Conservation (phyloP, 345 rosid species). For the Draba incana region DNA sequence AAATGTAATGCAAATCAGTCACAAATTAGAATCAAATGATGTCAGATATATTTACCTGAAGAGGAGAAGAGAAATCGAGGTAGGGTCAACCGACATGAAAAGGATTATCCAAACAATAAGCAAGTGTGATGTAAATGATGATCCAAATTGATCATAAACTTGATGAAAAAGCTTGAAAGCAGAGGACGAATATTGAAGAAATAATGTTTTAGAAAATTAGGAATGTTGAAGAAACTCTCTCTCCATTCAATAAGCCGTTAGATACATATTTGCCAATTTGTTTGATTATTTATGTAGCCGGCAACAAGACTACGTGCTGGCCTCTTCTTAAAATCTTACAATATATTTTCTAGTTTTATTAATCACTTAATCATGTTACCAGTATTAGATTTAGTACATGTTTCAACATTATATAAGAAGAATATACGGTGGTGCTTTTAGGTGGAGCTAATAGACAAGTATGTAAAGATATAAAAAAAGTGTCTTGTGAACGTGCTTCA, state of each 20-base stretch:
- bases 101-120: background rate
- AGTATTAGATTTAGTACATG: conserved; percentile 34
- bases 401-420: conserved; percentile 29
- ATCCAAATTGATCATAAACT: background rate
- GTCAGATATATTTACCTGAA: conserved; percentile 15
- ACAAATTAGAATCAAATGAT: background rate
- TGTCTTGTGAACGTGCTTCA: conserved; percentile 29
- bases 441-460: conserved; percentile 33
- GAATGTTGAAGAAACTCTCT: conserved; percentile 20
- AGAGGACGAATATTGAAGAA: conserved; percentile 3
- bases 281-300: conserved; percentile 34
- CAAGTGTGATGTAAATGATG: conserved; percentile 10
- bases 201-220: conserved; percentile 7
- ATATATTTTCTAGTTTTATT: background rate
- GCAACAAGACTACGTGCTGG: conserved; percentile 39
- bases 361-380: conserved; percentile 1
- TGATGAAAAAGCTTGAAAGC: conserved; percentile 1
- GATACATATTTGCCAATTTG: background rate
- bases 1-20: background rate
- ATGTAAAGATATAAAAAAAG: conserved; percentile 19
- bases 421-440: conserved; percentile 25
- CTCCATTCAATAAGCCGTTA: conserved; percentile 29
- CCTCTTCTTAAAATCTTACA: conserved; percentile 27
- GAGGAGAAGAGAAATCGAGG: conserved; percentile 11
- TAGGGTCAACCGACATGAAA: conserved; percentile 22